phyloP scores from a whole-genome alignment of 2,329 filamentous ascomycete genomes.

The Sporothrix phasma region DNA sequence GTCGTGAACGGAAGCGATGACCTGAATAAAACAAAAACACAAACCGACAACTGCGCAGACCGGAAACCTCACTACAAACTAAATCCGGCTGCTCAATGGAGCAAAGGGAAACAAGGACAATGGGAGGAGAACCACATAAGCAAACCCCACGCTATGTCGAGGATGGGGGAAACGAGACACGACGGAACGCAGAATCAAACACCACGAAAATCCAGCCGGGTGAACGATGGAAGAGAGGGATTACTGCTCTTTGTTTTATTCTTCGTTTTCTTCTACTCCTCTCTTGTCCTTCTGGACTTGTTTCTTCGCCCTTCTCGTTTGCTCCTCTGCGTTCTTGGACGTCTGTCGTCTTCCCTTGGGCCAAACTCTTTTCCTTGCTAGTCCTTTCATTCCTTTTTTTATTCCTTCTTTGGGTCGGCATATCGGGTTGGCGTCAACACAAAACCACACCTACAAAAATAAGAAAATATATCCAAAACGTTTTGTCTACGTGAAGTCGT shows the following conservation, averaged over 20 bases:
- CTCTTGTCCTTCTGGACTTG: neutral
- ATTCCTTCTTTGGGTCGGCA: slow-evolving; percentile 19
- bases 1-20: neutral
- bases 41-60: neutral
- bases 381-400: slow-evolving; percentile 4
- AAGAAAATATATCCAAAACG: neutral
- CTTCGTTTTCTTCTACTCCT: too few relatives aligned
- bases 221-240: neutral
- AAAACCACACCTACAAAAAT: slow-evolving; percentile 14
- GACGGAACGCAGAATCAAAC: neutral
- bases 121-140: neutral
- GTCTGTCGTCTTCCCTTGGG: neutral
- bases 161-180: neutral
- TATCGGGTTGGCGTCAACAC: slow-evolving; percentile 18
- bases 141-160: too few relatives aligned
- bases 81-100: neutral
- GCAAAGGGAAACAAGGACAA: neutral
- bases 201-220: neutral
- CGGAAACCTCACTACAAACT: neutral
- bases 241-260: neutral
- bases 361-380: neutral
- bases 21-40: neutral
- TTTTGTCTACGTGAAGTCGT: neutral
- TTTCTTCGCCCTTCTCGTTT: neutral
- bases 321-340: neutral